Evolutionary conservation across 208 protist genomes (phyloP), one percentile per base, ranked within the genome.

Genomic region (Porcisia hertigi): DNA sequence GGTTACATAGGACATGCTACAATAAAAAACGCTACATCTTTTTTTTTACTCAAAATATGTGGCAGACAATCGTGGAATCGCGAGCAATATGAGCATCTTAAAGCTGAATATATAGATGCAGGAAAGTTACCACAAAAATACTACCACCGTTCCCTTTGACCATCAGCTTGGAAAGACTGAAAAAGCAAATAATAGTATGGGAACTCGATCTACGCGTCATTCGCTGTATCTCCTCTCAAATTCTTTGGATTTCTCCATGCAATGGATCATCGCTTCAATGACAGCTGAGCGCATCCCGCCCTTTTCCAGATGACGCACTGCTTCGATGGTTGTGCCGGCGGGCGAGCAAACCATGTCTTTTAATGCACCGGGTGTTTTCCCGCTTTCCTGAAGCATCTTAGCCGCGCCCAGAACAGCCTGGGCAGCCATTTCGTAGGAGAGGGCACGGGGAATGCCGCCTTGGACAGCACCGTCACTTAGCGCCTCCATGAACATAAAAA

Each of bases 401-500:
- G 96, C 93, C n/a, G 96, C 84, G 36, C 97, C 97, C 2, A 97
- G 67, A 4, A 99, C 94, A 2, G 97, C 96, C 73, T 98, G 98
- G 0, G 90, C 91, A 11, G 98, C 98, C 66, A 99, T 92, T 63
- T 88, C 83, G 57, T 93, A 82, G 12, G 98, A 92, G 53, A 93
- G 89, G 12, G 86, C 77, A 18, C 98, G 88, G 1, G 92, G 86
- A 39, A 99, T 76, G 0, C 98, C 98, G 3, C 86, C 88, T 12
- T 82, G 83, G 16, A 99, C 98, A 52, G 96, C 98, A 23, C 93
- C 98, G 66, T 99, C 98, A n/a, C 89, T 88, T 47, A 99, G 84
- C 1, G 98, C 98, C 79, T 99, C 98, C 71, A 99, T 94, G 75
- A 99, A 96, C 78, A 97, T 82, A 79, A 98, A 99, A 1, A 98